Conservation (phyloP, 1,139 yeast genomes). For the Zygoascus meyerae region DNA sequence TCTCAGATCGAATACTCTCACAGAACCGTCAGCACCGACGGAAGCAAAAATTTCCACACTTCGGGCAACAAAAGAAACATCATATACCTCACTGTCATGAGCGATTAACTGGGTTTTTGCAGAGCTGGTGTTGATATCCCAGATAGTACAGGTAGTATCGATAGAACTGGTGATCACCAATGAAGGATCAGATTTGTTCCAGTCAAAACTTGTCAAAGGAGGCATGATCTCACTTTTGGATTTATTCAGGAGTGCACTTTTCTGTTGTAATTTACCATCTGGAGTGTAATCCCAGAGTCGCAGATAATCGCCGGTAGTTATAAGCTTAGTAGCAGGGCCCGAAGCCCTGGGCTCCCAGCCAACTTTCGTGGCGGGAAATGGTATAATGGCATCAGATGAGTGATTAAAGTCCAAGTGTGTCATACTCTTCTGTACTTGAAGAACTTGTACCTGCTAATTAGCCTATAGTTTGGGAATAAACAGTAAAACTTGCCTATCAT, state of each 20-base stretch:
- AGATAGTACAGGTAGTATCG: slow-evolving; percentile 94
- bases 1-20: slow-evolving; percentile 84
- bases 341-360: slow-evolving; percentile 60
- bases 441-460: slow-evolving; percentile 22
- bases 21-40: slow-evolving; percentile 94
- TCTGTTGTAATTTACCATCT: slow-evolving; percentile 37
- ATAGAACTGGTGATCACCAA: slow-evolving; percentile 79
- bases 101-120: slow-evolving; percentile 94
- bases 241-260: slow-evolving; percentile 39
- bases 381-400: slow-evolving; percentile 49
- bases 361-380: slow-evolving; percentile 62
- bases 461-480: slow-evolving; percentile 1
- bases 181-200: slow-evolving; percentile 72
- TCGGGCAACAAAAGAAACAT: slow-evolving; percentile 75
- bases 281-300: slow-evolving; percentile 54
- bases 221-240: slow-evolving; percentile 42
- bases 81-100: slow-evolving; percentile 92
- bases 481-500: background rate
- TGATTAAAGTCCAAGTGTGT: slow-evolving; percentile 23
- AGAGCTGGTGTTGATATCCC: slow-evolving; percentile 76
- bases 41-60: slow-evolving; percentile 80
- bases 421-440: slow-evolving; percentile 20
- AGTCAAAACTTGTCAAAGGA: slow-evolving; percentile 78
- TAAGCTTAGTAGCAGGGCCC: slow-evolving; percentile 37
- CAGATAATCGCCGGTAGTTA: slow-evolving; percentile 67